Conservation (phyloP, 306 rosid genomes). For the Castanospermum australe region DNA sequence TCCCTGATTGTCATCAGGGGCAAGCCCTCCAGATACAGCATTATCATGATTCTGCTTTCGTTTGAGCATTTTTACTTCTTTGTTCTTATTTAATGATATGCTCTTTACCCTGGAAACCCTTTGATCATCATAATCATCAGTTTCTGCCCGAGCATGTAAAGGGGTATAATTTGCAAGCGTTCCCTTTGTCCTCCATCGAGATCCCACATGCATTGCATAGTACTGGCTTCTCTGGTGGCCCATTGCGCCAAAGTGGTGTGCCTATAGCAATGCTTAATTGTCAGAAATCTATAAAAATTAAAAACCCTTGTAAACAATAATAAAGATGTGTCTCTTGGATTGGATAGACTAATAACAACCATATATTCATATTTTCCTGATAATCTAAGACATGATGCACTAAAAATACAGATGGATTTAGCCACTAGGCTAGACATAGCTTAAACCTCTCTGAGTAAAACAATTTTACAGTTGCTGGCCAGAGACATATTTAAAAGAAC, state of each 20-base stretch:
- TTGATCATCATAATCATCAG: conserved; percentile 70
- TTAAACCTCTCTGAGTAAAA: background rate
- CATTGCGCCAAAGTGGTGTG: conserved; percentile 99
- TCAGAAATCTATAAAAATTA: conserved; percentile 35
- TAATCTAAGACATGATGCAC: background rate
- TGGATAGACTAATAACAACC: conserved; percentile 12
- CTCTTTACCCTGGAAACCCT: conserved; percentile 67
- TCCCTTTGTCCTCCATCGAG: conserved; percentile 99
- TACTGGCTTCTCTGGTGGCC: conserved; percentile 97
- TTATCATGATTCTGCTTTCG: conserved; percentile 62
- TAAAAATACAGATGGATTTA: background rate
- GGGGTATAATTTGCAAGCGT: conserved; percentile 98
- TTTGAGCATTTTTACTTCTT: conserved; percentile 79
- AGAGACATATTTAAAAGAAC: background rate
- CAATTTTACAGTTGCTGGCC: no score
- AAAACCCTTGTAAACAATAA: conserved; percentile 19
- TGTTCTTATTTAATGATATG: conserved; percentile 70
- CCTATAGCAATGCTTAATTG: conserved; percentile 56
- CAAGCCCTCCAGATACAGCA: conserved; percentile 46
- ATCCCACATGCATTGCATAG: conserved; percentile 99
- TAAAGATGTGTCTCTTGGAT: conserved; percentile 1
- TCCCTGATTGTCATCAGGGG: conserved; percentile 60
- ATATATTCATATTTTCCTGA: background rate
- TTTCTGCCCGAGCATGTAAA: conserved; percentile 85
- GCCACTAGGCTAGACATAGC: background rate